Evolutionary conservation across 352 stramenopile species (phyloP).

Genomic region (Globisporangium sylvaticum): DNA sequence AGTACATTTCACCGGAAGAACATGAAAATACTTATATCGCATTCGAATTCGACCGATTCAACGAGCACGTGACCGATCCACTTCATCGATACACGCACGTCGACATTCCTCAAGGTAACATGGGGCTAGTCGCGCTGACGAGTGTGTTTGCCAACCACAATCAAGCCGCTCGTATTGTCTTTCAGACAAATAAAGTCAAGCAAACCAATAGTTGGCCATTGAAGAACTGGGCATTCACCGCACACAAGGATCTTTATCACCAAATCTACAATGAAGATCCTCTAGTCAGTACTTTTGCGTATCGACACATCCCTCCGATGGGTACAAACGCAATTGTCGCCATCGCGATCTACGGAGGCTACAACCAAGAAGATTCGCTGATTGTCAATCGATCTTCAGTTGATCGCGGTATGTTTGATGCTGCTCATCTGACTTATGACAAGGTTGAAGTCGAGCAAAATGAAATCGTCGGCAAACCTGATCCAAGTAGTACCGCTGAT

Average conservation of each 20-base stretch:
- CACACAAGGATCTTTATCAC: constrained; percentile 10
- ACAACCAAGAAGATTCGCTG: constrained; percentile 17
- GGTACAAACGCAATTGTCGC: constrained; percentile 9
- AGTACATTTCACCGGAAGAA: constrained; percentile 19
- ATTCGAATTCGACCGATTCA: constrained; percentile 13
- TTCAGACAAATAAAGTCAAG: constrained; percentile 13
- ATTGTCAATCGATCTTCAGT: constrained; percentile 15
- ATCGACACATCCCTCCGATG: constrained; percentile 10
- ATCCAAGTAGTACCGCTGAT: constrained; percentile 10
- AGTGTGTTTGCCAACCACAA: constrained; percentile 12
- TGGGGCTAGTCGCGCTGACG: constrained; percentile 8
- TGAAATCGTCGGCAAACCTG: constrained; percentile 9
- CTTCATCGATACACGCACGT: constrained; percentile 9
- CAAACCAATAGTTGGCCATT: constrained; percentile 11
- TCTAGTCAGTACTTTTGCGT: constrained; percentile 8
- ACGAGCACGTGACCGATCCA: constrained; percentile 9
- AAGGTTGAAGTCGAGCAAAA: constrained; percentile 16
- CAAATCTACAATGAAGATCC: constrained; percentile 15
- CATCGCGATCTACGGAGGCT: constrained; percentile 9
- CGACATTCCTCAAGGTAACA: constrained; percentile 9
- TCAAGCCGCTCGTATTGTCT: constrained; percentile 8
- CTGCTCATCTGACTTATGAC: constrained; percentile 13
- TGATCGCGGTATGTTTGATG: constrained; percentile 17
- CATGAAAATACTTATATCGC: constrained; percentile 18
- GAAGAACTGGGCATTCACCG: constrained; percentile 8